Base-by-base conservation (phyloP, 2,329 filamentous ascomycete species). In the Aspergillus neoniger region DNA sequence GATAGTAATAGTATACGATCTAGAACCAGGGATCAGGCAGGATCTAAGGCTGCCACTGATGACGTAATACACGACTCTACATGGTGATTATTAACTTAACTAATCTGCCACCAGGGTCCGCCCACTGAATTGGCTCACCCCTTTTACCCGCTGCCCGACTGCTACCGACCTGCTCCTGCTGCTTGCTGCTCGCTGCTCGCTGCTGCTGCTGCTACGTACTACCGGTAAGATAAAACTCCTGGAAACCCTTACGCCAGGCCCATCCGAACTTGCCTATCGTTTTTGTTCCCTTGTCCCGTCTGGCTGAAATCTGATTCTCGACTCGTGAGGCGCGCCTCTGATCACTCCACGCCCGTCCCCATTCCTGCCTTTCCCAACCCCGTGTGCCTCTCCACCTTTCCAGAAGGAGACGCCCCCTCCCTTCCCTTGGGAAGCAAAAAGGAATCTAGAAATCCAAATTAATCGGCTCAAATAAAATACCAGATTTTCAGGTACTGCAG, bases 371-470 rank as follows among this genome's bases (percentile, higher is more conserved):
- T 62, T 64, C 58, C 62, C 58, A 54, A 55, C 48, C 50, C 62
- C 62, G 60, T 57, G 59, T 63, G 66, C 70, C 70, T 72, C 70
- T 72, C 70, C 70, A 72, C 70, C 63, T 64, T 67, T 56, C 56
- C 57, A 64, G 63, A 55, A 47, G 53, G 59, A 59, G 48, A 66
- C 50, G 17, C 49, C 59, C 55, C 55, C 41, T 55, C 59, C 54
- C 38, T 43, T 50, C 30, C 53, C 53, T 21, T 30, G 28, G 47
- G 23, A 28, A 50, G 9, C 47, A 50, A 15, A 25, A 28, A 36
- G 12, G 25, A 50, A 50, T 30, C 47, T 30, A 30, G 30, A 50
- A 32, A 50, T 17, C 17, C 23, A 44, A 28, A 38, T 58, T 54
- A 58, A 47, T 41, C 47, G 47, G 25, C 8, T 32, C 15, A 4